Percentiles rank a stretch among this genome's conserved stretches.
Evolutionary conservation across 495 filamentous ascomycete species (phyloP).

Genomic region (Xylaria cubensis): DNA sequence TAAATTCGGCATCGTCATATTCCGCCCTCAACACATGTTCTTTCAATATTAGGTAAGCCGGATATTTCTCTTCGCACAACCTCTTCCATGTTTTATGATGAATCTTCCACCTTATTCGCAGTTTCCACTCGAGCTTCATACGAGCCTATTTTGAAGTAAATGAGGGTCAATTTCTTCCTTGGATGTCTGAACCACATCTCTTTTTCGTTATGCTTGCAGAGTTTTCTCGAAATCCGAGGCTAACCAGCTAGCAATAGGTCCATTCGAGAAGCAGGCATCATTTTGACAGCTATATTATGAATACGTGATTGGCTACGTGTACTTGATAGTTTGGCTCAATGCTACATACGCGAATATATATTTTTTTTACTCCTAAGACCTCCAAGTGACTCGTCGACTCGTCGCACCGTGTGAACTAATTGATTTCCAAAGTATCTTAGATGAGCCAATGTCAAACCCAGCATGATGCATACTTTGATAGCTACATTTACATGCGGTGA

Average conservation of each 20-base stretch:
- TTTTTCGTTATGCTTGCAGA: not conserved
- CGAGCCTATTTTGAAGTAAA: slow-evolving; percentile 64
- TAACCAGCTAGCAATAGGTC: not conserved
- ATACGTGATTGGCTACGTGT: not conserved
- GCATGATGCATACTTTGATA: not conserved
- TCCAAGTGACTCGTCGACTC: not conserved
- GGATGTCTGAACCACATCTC: slow-evolving; percentile 63
- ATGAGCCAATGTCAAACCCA: not conserved
- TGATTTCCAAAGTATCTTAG: no score
- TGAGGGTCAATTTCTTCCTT: slow-evolving; percentile 65
- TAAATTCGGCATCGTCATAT: not conserved
- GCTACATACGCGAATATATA: not conserved
- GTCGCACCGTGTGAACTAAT: not conserved
- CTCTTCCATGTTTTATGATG: slow-evolving; percentile 50
- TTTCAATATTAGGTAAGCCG: not conserved
- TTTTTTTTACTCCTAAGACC: not conserved
- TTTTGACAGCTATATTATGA: not conserved
- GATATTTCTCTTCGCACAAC: not conserved
- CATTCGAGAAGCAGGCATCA: not conserved
- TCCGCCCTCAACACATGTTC: not conserved
- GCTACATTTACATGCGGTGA: not conserved
- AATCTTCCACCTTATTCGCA: slow-evolving; percentile 66
- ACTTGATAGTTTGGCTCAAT: not conserved
- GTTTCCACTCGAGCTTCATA: slow-evolving; percentile 70
- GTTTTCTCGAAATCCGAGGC: not conserved